Conservation (phyloP, 1,284 basidiomycete genomes). For the Microbotryomycetes sp. region DNA sequence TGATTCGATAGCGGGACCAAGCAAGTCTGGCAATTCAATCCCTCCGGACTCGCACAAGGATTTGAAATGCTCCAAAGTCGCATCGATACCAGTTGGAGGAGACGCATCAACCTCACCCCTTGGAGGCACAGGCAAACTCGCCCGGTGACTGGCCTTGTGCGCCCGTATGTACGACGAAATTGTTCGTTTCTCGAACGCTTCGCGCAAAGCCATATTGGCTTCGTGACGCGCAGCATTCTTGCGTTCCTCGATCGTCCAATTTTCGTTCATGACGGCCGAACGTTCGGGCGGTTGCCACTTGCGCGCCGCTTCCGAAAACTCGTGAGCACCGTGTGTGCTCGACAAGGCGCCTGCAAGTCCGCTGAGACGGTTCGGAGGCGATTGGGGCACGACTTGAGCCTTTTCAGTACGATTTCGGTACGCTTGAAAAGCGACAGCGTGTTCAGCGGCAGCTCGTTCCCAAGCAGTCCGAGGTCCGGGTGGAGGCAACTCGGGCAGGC, state of each 20-base stretch:
- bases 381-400: neutral
- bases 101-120: conserved; percentile 4
- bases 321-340: neutral
- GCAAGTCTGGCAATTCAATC: neutral
- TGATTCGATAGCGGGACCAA: neutral
- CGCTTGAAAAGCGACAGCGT: neutral
- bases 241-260: neutral
- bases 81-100: neutral
- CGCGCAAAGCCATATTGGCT: neutral
- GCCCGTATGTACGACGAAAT: neutral
- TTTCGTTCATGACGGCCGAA: neutral
- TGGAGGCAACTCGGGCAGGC: neutral
- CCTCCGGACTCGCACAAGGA: neutral
- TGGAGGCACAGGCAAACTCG: neutral
- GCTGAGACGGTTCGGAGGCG: no score
- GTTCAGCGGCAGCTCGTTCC: neutral
- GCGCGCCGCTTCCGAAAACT: conserved; percentile 1
- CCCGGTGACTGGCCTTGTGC: neutral
- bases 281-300: neutral
- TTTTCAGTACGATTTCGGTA: neutral
- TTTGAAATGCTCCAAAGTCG: neutral
- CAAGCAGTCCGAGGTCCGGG: neutral
- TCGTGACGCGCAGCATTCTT: neutral
- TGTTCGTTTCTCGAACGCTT: neutral
- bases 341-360: neutral